phyloP scores from a whole-genome alignment of 352 stramenopile genomes.

The Plasmopara viticola region DNA sequence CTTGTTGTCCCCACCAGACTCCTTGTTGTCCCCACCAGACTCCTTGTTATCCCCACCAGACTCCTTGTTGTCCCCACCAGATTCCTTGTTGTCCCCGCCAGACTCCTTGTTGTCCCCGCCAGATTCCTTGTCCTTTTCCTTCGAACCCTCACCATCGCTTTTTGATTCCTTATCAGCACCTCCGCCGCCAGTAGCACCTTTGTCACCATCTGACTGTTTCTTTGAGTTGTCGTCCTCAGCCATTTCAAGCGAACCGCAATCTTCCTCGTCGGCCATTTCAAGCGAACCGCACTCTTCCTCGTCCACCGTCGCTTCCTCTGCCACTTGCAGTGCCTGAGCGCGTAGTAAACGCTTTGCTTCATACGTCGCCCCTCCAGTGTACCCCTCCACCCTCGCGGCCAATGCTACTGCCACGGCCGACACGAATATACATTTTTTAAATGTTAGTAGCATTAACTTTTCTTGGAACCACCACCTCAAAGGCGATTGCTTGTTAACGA shows the following conservation, averaged over 20 bases:
- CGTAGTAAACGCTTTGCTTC: slow-evolving; percentile 20
- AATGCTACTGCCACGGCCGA: slow-evolving; percentile 22
- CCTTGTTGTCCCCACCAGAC: neutral
- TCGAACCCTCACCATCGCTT: slow-evolving; percentile 9
- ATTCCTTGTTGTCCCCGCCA: slow-evolving; percentile 1
- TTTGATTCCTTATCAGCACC: slow-evolving; percentile 22
- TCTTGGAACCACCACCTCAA: neutral
- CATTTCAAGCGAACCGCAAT: slow-evolving; percentile 21
- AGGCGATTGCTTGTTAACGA: slow-evolving; percentile 8
- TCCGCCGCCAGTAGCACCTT: slow-evolving; percentile 15
- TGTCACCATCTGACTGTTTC: slow-evolving; percentile 3
- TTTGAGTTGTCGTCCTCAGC: slow-evolving; percentile 6
- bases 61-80: neutral
- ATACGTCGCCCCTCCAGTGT: slow-evolving; percentile 16
- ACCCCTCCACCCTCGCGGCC: slow-evolving; percentile 15
- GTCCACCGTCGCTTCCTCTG: slow-evolving; percentile 19
- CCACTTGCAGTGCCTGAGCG: slow-evolving; percentile 9
- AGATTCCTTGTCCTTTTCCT: neutral
- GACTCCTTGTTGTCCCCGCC: slow-evolving; percentile 1
- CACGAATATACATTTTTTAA: slow-evolving; percentile 26
- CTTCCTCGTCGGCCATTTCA: slow-evolving; percentile 5
- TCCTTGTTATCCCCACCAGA: neutral
- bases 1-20: slow-evolving; percentile 1
- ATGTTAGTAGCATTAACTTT: slow-evolving; percentile 19
- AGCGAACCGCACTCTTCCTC: slow-evolving; percentile 1